Evolutionary conservation across 768 basidiomycete species (phyloP).

Genomic region (Gymnopilus junonius): DNA sequence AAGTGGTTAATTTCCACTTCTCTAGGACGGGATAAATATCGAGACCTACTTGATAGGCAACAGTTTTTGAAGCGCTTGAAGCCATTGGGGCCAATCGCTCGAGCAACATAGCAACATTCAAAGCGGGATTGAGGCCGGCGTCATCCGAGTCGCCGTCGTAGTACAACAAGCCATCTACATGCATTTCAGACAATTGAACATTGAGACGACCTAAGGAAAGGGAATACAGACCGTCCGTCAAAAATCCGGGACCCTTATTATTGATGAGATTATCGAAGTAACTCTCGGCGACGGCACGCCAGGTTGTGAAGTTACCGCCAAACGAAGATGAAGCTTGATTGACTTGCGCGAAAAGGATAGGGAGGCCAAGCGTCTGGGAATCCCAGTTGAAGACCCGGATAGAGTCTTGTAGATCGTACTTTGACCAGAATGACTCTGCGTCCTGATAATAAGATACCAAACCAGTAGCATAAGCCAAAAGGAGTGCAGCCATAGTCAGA

Average conservation of each 20-base stretch:
- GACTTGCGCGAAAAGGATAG: constrained; percentile 78
- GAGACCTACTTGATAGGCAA: constrained; percentile 60
- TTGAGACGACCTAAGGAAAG: neutral
- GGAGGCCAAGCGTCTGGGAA: constrained; percentile 74
- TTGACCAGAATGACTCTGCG: constrained; percentile 62
- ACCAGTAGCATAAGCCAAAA: constrained; percentile 74
- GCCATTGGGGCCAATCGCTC: constrained; percentile 77
- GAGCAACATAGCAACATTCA: constrained; percentile 87
- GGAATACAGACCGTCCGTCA: constrained; percentile 60
- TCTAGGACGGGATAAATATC: neutral
- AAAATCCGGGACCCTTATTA: constrained; percentile 52
- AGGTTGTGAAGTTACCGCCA: constrained; percentile 60
- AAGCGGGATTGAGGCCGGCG: constrained; percentile 82
- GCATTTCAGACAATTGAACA: neutral
- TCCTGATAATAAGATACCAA: constrained; percentile 61
- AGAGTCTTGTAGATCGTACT: constrained; percentile 56
- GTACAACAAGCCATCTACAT: constrained; percentile 75
- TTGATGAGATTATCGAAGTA: constrained; percentile 79
- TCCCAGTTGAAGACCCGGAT: constrained; percentile 89
- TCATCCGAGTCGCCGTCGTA: constrained; percentile 84
- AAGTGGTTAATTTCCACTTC: neutral
- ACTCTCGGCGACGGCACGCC: constrained; percentile 71
- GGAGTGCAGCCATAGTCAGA: constrained; percentile 73
- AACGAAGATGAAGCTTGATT: constrained; percentile 59
- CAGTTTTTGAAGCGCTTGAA: constrained; percentile 58